A percentile compares a stretch with the other conserved stretches of the same genome.
Evolutionary conservation across 495 filamentous ascomycete species (phyloP).

Genomic region (Penicillium bovifimosum): DNA sequence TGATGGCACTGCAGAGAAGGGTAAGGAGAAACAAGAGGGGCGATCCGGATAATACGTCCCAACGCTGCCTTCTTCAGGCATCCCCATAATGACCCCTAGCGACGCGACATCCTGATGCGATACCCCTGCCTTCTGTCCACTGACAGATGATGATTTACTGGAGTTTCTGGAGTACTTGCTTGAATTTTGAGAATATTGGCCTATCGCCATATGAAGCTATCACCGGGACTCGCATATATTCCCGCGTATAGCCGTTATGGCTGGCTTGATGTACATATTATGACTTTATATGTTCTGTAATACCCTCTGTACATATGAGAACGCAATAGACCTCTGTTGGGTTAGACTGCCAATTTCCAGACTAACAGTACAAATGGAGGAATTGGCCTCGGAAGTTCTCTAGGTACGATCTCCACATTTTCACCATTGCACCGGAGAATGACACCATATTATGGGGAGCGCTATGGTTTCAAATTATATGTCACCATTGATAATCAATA

Average conservation of each 20-base stretch:
- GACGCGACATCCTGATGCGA: slow-evolving; percentile 22
- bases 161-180: slow-evolving; percentile 12
- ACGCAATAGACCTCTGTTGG: slow-evolving; percentile 10
- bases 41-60: slow-evolving; percentile 17
- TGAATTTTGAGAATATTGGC: neutral
- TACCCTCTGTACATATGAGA: slow-evolving; percentile 15
- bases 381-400: neutral
- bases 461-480: no score
- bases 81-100: slow-evolving; percentile 12
- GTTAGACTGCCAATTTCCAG: neutral
- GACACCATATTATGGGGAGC: slow-evolving; percentile 17
- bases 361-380: neutral
- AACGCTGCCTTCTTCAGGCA: neutral
- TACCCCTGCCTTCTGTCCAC: slow-evolving; percentile 18
- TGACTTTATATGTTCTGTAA: neutral
- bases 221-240: neutral
- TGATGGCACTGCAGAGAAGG: slow-evolving; percentile 45
- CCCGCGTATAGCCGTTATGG: neutral
- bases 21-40: slow-evolving; percentile 28
- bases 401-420: slow-evolving; percentile 8
- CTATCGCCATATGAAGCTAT: neutral
- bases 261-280: slow-evolving; percentile 15
- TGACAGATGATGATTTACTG: slow-evolving; percentile 8
- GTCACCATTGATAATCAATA: no score
- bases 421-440: slow-evolving; percentile 14